Percentiles rank a stretch among this genome's conserved stretches.
Conservation (phyloP, 257 asterid genomes). For the Forsythia viridissima region DNA sequence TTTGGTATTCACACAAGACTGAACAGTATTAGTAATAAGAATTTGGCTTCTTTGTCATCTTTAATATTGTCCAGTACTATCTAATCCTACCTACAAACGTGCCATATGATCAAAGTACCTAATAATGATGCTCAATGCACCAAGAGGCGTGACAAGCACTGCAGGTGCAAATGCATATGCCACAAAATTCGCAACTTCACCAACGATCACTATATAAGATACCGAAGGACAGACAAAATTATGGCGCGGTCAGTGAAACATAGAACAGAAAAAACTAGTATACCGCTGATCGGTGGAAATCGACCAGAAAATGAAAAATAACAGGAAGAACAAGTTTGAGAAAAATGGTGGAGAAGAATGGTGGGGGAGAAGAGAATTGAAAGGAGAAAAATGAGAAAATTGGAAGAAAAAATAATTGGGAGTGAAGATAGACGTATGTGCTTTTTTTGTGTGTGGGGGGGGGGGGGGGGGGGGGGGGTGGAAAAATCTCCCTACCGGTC, state of each 20-base stretch:
- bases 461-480: no score
- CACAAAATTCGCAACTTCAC: constrained; percentile 74
- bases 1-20: background rate
- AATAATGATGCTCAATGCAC: constrained; percentile 83
- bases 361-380: no score
- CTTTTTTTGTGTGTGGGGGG: no score
- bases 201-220: constrained; percentile 63
- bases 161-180: constrained; percentile 97
- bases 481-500: no score
- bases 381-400: no score
- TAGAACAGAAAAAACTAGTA: constrained; percentile 16
- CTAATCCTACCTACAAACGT: background rate
- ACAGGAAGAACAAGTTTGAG: no score
- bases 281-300: no score
- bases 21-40: background rate
- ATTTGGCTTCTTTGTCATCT: background rate
- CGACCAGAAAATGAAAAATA: no score
- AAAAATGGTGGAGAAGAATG: no score
- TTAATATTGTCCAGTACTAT: background rate
- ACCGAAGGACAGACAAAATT: constrained; percentile 12
- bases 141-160: constrained; percentile 82
- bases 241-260: background rate
- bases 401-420: no score
- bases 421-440: no score
- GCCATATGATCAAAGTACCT: constrained; percentile 41